Base-by-base conservation (phyloP, 441 rosid genomes). In the Hypseocharis bilobata region DNA sequence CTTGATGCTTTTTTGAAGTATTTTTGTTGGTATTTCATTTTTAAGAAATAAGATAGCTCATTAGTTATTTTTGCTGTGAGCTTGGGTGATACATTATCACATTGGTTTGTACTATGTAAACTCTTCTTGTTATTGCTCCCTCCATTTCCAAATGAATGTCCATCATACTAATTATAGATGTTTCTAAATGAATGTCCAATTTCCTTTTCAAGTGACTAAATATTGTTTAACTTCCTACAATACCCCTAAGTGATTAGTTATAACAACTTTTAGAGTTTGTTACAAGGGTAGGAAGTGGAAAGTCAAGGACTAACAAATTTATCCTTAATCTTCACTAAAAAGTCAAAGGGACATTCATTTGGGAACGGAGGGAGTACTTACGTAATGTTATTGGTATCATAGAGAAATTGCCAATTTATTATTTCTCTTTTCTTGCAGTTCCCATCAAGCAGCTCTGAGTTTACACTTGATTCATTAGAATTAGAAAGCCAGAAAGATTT, bases 401-500 rank as follows among this genome's bases (percentile, higher is more conserved):
- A 16, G 28, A 59, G 11, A 59, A 60, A 60, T 6, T 30, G 7
- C 27, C 36, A 60, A 29, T 57, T 64, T 60, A 20, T 51, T 70
- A 59, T 20, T 55, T 25, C 44, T 59, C 23, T 44, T 80, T 76
- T 68, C 59, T 81, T 86, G 84, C 94, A 95, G 99, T 91, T 91
- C 79, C 92, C 98, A 42, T 88, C 85, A 69, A 79, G 65, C 80
- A 76, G 75, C 76, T 75, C 86, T 13, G 85, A 84, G 68, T 71
- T 82, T 77, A 76, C 86, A 63, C 74, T 81, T 69, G 88, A 82
- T 69, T 78, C 84, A 62, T 71, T 83, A 64, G 91, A 84, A 68
- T 62, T 78, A 71, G 97, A 82, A 64, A 85, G 82, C 74, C 89
- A 80, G 20, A 88, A 82, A 75, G 87, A 82, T 60, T 80, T 74